Evolutionary conservation across 345 rosid species (phyloP), one percentile per base, ranked within the genome.

Genomic region (Excoecaria agallocha): DNA sequence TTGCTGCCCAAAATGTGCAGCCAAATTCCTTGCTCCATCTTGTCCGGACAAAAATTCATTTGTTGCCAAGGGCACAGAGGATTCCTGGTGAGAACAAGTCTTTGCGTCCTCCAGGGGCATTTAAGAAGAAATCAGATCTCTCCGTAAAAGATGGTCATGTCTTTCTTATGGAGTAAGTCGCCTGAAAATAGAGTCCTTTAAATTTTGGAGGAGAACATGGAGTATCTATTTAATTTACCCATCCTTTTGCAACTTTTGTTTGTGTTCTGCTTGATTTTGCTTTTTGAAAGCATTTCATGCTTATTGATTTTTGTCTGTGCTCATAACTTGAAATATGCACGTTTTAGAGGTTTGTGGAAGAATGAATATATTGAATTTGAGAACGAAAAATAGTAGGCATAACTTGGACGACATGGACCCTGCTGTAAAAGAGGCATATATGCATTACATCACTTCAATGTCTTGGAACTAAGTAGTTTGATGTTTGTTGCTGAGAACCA

Each of bases 71-170:
- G 86, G 97, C 98, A 38, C 98, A 91, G 78, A 91, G 85, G 85
- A 87, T 93, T 75, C 99, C 97, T 2, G 89, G 97, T 38, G 98
- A 93, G 80, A 93, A 91, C 79, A 95, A 89, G 83, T 85, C 98
- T 63, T 79, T 93, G 80, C 84, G 96, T 70, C 99, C 99, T 81
- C 99, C 98, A 3, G 99, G 98, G 58, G 99, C 99, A 60, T 95
- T 95, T 86, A 95, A 95, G 93, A 95, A 91, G 92, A 95, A 95
- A 85, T 90, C 98, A 48, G 99, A 95, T 79, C 94, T 95, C 51
- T 95, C 94, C 75, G 88, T 88, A 71, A 95, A 91, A 88, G 99
- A 95, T 85, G 98, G 99, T 72, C 99, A 93, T 66, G 87, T 93
- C 69, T 85, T 95, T 84, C 84, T 93, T 43, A 90, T 91, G 99